A percentile compares a stretch with the other conserved stretches of the same genome.
These are phyloP conservation scores for Shiraia bambusicola DNA, from an alignment of 2,329 filamentous ascomycete species.

Conservation along the genomic window DNA sequence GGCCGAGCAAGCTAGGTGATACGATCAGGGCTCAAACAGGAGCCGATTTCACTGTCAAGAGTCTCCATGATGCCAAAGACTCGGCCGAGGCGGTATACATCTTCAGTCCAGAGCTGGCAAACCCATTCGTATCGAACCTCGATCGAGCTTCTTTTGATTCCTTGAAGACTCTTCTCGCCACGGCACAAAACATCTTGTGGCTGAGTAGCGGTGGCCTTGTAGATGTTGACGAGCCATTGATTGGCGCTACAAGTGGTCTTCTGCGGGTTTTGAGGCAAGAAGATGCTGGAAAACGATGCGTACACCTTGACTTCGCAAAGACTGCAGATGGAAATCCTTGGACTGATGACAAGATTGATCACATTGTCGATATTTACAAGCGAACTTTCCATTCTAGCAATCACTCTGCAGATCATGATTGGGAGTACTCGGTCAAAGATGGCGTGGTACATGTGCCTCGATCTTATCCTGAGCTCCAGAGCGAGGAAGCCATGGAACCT, in stretches of 20 bases:
- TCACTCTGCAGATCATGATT: not conserved
- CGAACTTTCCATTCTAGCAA: not conserved
- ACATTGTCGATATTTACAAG: not conserved
- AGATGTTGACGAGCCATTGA: not conserved
- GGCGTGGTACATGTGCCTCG: not conserved
- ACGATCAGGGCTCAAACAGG: too few species aligned
- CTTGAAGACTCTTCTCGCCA: not conserved
- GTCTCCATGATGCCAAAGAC: not conserved
- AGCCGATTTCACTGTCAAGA: too few species aligned
- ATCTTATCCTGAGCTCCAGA: not conserved
- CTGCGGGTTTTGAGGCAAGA: not conserved
- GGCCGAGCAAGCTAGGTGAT: not conserved
- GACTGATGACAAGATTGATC: not conserved
- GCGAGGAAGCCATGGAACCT: too few species aligned
- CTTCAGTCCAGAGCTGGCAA: slow-evolving; percentile 1
- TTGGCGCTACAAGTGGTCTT: not conserved
- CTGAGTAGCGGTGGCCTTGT: not conserved
- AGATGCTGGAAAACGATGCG: not conserved
- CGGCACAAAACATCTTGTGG: not conserved
- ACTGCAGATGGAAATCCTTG: not conserved
- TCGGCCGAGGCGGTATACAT: not conserved
- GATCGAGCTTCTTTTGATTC: not conserved
- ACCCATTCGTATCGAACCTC: not conserved
- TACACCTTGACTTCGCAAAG: not conserved
- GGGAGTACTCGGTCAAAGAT: slow-evolving; percentile 4